These are phyloP conservation scores for Austroboletus novae-zelandiae DNA, from an alignment of 1,284 basidiomycete genomes.

Conservation along the genomic window DNA sequence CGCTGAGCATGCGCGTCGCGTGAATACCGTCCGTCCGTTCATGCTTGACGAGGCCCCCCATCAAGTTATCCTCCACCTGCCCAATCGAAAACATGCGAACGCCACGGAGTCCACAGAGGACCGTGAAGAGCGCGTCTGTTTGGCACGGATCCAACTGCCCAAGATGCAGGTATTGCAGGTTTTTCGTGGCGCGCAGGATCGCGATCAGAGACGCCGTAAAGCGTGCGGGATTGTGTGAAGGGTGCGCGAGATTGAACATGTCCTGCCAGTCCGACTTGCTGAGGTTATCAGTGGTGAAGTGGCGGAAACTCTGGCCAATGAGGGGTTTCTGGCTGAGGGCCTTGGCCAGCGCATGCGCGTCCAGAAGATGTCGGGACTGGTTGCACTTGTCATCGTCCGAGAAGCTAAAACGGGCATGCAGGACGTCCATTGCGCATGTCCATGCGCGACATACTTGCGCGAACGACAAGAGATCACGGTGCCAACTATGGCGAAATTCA, in stretches of 20 bases:
- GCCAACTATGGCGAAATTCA: conserved; percentile 21
- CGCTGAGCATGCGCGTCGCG: conserved; percentile 6
- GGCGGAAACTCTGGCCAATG: conserved; percentile 11
- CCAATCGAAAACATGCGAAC: conserved; percentile 16
- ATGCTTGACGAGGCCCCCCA: not conserved
- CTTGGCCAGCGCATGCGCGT: conserved; percentile 13
- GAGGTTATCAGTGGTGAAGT: conserved; percentile 20
- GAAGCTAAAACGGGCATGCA: conserved; percentile 17
- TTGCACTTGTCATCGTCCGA: conserved; percentile 14
- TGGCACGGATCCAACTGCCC: conserved; percentile 11
- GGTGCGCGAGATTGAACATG: not conserved
- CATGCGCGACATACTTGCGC: conserved; percentile 26
- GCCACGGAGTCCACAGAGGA: conserved; percentile 8
- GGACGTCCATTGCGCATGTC: conserved; percentile 24
- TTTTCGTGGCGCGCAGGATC: conserved; percentile 20
- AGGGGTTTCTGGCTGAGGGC: conserved; percentile 8
- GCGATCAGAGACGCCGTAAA: conserved; percentile 20
- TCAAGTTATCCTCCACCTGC: not conserved
- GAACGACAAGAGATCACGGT: conserved; percentile 22
- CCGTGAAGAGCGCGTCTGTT: conserved; percentile 9
- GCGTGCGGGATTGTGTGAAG: not conserved
- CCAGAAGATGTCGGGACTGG: conserved; percentile 4
- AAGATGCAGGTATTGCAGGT: conserved; percentile 16
- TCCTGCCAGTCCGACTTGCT: conserved; percentile 2
- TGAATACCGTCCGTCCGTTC: not conserved